Base-by-base conservation (phyloP, 768 basidiomycete species). In the Lactarius sanguifluus region DNA sequence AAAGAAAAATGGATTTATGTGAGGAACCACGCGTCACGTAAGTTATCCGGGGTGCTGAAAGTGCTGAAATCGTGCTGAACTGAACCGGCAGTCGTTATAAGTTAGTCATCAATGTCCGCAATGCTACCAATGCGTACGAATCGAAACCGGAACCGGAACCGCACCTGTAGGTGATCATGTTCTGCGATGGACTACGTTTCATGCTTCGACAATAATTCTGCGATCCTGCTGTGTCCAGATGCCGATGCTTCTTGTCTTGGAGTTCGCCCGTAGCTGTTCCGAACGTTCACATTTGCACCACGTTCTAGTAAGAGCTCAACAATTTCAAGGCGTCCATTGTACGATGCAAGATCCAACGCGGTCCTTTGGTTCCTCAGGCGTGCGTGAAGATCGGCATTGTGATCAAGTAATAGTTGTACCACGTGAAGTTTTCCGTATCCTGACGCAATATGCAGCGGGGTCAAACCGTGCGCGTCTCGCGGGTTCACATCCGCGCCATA, bases 291-390 rank as follows among this genome's bases (percentile, higher is more conserved):
- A 25, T 50, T 6, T 25, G 47, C 23, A 25, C 47, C 47, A 50
- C 23, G 47, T 15, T 50, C 23, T 50, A 50, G 12, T 15, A 50
- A 50, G 47, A 50, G 47, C 23, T 25, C 13, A 13, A 5, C 23
- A 15, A 50, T 25, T 9, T 50, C 23, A 2, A 50, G 47, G 15
- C 25, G 1, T 10, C 47, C 64, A 28, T 5, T 20, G 32, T 6
- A 6, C 8, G 64, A 38, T 8, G 63, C 63, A 32, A 23, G 32
- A 52, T 64, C 25, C n/a, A 64, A 30, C 0, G 63, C 41, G 16
- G 57, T 64, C 15, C 5, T 30, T 50, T 23, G 57, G 25, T 25
- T 12, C 41, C 20, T 16, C 41, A 25, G 13, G 5, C 5, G 12
- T 5, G 23, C 40, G 32, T 36, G 25, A 32, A 25, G 13, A 23